phyloP scores from a whole-genome alignment of 805 yeast genomes.

The Yarrowia bubula region DNA sequence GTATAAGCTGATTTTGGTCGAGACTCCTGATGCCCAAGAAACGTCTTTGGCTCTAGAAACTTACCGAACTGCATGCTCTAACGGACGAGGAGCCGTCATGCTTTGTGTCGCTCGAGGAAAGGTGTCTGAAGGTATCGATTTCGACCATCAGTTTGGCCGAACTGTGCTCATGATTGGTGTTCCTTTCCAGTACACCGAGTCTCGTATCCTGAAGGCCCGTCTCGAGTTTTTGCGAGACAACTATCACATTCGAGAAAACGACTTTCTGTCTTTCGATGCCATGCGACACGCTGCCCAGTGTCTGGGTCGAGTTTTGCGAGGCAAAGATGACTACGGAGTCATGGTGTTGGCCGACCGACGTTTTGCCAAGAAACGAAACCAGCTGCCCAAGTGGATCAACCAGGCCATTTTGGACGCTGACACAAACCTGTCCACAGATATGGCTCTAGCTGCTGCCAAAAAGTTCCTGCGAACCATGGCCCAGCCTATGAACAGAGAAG shows the following conservation, averaged over 20 bases:
- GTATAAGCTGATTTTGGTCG: constrained; percentile 89
- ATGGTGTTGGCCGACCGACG: constrained; percentile 97
- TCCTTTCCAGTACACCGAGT: constrained; percentile 98
- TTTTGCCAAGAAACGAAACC: constrained; percentile 79
- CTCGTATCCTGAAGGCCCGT: constrained; percentile 91
- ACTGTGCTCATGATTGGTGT: constrained; percentile 98
- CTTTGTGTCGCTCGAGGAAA: constrained; percentile 98
- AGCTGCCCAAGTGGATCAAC: constrained; percentile 95
- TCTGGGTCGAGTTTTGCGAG: constrained; percentile 93
- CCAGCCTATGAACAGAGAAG: constrained; percentile 85
- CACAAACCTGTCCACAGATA: constrained; percentile 87
- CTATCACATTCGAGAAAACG: constrained; percentile 88
- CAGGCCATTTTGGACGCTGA: constrained; percentile 93
- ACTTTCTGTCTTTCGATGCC: constrained; percentile 94
- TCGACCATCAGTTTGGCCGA: constrained; percentile 96
- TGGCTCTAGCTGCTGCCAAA: constrained; percentile 94
- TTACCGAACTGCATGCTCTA: constrained; percentile 91
- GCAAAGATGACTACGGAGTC: constrained; percentile 97
- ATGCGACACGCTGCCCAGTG: constrained; percentile 99
- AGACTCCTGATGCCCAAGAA: constrained; percentile 99
- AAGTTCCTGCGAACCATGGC: constrained; percentile 91
- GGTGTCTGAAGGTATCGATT: constrained; percentile 98
- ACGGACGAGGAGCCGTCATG: constrained; percentile 96
- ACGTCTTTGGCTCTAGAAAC: constrained; percentile 94
- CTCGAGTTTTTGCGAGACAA: constrained; percentile 90